phyloP scores from a whole-genome alignment of 2,329 filamentous ascomycete species.

The Fusarium xylarioides region DNA sequence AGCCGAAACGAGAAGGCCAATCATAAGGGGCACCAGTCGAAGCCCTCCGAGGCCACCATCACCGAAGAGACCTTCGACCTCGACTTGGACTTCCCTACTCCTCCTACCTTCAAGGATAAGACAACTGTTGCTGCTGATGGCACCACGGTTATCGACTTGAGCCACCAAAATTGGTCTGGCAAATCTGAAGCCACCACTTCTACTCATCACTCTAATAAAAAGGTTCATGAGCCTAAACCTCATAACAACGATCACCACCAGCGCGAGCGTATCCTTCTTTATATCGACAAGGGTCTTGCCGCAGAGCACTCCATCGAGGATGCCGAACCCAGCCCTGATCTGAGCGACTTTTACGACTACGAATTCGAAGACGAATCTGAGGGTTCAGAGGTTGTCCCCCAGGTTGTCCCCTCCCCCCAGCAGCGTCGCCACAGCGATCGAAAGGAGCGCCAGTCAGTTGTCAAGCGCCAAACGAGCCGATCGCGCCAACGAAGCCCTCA shows the following conservation, averaged over 20 bases:
- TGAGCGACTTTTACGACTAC: conserved; percentile 53
- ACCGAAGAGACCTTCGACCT: conserved; percentile 46
- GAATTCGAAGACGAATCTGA: conserved; percentile 45
- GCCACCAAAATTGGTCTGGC: conserved; percentile 10
- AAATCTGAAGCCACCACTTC: background rate
- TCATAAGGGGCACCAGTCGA: conserved; percentile 39
- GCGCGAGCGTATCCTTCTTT: conserved; percentile 42
- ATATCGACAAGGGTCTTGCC: conserved; percentile 42
- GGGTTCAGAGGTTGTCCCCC: conserved; percentile 23
- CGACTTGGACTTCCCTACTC: conserved; percentile 49
- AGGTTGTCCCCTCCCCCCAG: conserved; percentile 27
- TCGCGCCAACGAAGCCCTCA: conserved; percentile 1
- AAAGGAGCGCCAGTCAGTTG: conserved; percentile 10
- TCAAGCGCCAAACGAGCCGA: conserved; percentile 25
- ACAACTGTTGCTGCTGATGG: conserved; percentile 39
- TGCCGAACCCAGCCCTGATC: conserved; percentile 49
- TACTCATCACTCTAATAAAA: conserved; percentile 17
- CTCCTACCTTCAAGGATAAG: conserved; percentile 43
- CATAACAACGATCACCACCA: conserved; percentile 25
- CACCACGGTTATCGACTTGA: conserved; percentile 38
- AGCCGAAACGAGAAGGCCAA: conserved; percentile 10
- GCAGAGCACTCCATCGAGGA: conserved; percentile 37
- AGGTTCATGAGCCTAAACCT: conserved; percentile 10
- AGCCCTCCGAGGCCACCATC: conserved; percentile 45
- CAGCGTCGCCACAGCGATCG: conserved; percentile 21